Evolutionary conservation across 73 alveolate genomes (phyloP), one percentile per base, ranked within the genome.

Genomic region (Durusdinium trenchii): DNA sequence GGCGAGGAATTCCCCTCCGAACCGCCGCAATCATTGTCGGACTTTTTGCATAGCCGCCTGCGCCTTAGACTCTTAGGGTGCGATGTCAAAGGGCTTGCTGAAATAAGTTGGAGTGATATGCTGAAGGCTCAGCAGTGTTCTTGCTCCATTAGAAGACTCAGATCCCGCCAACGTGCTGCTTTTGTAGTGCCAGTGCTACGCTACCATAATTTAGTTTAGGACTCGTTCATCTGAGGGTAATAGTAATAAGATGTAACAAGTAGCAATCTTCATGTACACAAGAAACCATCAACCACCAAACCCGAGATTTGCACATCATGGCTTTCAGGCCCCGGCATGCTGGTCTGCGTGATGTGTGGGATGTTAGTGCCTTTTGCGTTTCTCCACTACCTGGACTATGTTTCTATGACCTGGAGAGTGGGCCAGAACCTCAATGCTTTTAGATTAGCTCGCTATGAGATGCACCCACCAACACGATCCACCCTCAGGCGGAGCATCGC

Each of bases 311-410:
- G 73, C 30, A 23, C n/a, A 60, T 60, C 73, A n/a, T 60, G 73
- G 1, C 73, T 51, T 35, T 61, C 43, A 90, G 96, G 96, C 40
- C 86, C 96, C n/a, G 96, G 96, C 42, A 90, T 90, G 96, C 96
- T 90, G 69, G 96, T 67, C 86, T 52, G 62, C 50, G 96, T 90
- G 54, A 69, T 69, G 87, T 45, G 96, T 28, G 96, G 96, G 30
- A 90, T 90, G 96, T 46, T 90, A 67, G 61, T 90, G 42, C 96
- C 96, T 1, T 90, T 90, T 18, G 96, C 69, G 7, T 71, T 73
- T 51, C 96, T 90, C 35, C 96, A 90, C 60, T 90, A 90, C 86
- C 87, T 90, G 35, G 96, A 90, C 86, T 90, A 46, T 73, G 67
- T 67, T 2, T 90, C 96, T 42, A 36, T 90, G 86, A 90, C 96